Evolutionary conservation across 805 yeast species (phyloP).

Genomic region (Sugiyamaella marilandica): DNA sequence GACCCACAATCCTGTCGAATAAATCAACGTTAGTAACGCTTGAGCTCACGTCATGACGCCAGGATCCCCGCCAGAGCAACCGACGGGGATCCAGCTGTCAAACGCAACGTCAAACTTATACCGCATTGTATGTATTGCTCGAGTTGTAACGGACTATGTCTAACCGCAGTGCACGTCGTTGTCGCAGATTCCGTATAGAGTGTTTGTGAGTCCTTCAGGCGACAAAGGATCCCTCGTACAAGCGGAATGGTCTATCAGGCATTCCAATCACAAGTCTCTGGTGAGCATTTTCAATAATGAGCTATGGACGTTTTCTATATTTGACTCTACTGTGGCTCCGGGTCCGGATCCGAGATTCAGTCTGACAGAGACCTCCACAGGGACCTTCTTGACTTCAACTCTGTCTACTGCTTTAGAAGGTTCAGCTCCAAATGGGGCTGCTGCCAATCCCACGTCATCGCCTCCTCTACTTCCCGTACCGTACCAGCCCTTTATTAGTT

Average conservation of each 20-base stretch:
- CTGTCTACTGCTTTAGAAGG: constrained; percentile 12
- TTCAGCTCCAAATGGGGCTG: background rate
- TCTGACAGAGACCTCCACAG: constrained; percentile 27
- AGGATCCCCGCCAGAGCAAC: constrained; percentile 2
- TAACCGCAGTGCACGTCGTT: constrained; percentile 11
- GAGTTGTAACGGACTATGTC: too few relatives aligned
- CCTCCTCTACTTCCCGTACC: constrained; percentile 8
- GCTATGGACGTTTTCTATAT: constrained; percentile 27
- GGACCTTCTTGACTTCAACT: constrained; percentile 25
- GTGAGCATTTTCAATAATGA: constrained; percentile 22
- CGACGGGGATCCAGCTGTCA: constrained; percentile 4
- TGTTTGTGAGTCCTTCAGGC: constrained; percentile 19
- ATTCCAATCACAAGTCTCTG: constrained; percentile 18
- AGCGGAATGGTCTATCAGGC: constrained; percentile 27
- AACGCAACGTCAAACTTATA: constrained; percentile 3
- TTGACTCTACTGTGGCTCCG: constrained; percentile 16
- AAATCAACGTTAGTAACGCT: too few relatives aligned
- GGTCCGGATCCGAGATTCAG: constrained; percentile 16
- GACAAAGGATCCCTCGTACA: constrained; percentile 14
- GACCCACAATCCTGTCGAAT: too few relatives aligned
- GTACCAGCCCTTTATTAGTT: constrained; percentile 23
- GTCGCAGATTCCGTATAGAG: constrained; percentile 23
- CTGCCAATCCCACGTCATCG: constrained; percentile 1
- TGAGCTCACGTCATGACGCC: background rate
- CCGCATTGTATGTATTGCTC: background rate